Percentiles rank a stretch among this genome's conserved stretches.
Evolutionary conservation across 2,329 filamentous ascomycete genomes (phyloP).

Genomic region (Xylariaceae sp.): DNA sequence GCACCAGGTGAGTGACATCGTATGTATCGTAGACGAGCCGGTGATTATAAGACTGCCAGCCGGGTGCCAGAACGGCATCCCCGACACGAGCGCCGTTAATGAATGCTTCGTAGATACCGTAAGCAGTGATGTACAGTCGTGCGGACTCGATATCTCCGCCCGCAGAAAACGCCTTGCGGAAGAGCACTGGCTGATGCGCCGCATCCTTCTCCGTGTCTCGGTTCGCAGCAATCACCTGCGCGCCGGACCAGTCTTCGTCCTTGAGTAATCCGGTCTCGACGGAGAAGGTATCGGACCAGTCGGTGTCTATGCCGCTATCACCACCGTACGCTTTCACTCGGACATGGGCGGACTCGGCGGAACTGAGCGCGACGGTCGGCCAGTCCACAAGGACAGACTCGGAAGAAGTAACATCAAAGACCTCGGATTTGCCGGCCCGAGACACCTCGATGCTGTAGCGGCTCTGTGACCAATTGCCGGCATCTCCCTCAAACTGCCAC

Average conservation of each 20-base stretch:
- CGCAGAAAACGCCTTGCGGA: slow-evolving; percentile 32
- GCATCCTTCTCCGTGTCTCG: slow-evolving; percentile 24
- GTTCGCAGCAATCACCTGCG: slow-evolving; percentile 29
- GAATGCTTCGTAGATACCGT: slow-evolving; percentile 41
- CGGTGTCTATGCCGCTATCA: slow-evolving; percentile 20
- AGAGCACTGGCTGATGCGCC: slow-evolving; percentile 28
- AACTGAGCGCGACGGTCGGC: slow-evolving; percentile 33
- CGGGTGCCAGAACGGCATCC: slow-evolving; percentile 41
- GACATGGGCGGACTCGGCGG: slow-evolving; percentile 30
- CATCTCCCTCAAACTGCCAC: slow-evolving; percentile 39
- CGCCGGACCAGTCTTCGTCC: slow-evolving; percentile 29
- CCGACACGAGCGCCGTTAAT: slow-evolving; percentile 42
- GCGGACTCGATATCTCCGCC: slow-evolving; percentile 28
- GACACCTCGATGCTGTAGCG: slow-evolving; percentile 40
- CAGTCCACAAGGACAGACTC: slow-evolving; percentile 40
- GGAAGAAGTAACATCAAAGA: slow-evolving; percentile 30
- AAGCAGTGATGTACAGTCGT: slow-evolving; percentile 41
- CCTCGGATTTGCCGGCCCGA: slow-evolving; percentile 16
- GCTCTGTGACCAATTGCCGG: slow-evolving; percentile 37
- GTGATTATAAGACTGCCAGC: slow-evolving; percentile 47
- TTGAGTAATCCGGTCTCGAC: slow-evolving; percentile 34
- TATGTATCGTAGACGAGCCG: slow-evolving; percentile 49
- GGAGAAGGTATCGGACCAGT: slow-evolving; percentile 28
- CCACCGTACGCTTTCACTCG: slow-evolving; percentile 32
- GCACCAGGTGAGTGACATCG: slow-evolving; percentile 41